Evolutionary conservation across 345 rosid genomes (phyloP).

Genomic region (Eucalyptus dawsonii): DNA sequence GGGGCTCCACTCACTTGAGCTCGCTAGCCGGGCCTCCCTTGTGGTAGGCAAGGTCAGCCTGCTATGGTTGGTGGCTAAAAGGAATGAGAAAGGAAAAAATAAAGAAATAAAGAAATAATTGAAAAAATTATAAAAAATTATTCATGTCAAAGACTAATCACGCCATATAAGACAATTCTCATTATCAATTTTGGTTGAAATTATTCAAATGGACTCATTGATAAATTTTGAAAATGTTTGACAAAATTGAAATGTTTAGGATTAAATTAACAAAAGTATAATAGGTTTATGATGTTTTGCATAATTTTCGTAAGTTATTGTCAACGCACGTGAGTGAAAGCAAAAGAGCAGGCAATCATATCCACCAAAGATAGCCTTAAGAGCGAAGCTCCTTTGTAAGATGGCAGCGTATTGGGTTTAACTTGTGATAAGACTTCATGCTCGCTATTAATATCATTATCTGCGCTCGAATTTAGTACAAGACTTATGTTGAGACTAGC

Average conservation of each 20-base stretch:
- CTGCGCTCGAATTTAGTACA: fast-evolving
- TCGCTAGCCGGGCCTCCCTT: no score
- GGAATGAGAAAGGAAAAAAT: no score
- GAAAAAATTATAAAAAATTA: no score
- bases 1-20: no score
- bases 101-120: fast-evolving
- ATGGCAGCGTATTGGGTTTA: not conserved
- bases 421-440: not conserved
- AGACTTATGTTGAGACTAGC: fast-evolving
- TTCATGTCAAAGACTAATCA: fast-evolving
- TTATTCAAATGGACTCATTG: no score
- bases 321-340: not conserved
- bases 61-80: no score
- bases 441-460: not conserved
- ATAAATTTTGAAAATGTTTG: no score
- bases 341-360: not conserved
- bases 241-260: no score
- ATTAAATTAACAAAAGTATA: no score
- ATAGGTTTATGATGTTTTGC: no score
- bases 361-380: not conserved
- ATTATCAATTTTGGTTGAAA: fast-evolving
- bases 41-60: fast-evolving
- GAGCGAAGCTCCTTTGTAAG: not conserved
- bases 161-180: fast-evolving
- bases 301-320: no score